Conservation (phyloP, 441 rosid species). For the Eruca vesicaria region DNA sequence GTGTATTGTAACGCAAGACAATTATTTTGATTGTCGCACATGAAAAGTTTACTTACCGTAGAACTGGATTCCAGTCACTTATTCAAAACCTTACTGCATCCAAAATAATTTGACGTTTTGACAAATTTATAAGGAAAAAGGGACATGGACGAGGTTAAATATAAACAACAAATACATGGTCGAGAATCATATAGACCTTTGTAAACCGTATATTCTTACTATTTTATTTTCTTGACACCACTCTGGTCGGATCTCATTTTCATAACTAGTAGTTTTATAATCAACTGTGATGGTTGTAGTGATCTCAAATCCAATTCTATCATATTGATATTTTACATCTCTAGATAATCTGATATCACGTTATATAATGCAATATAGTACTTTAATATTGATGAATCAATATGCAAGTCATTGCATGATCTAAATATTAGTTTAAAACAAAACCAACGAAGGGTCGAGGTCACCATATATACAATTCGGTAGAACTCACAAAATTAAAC, state of each 20-base stretch:
- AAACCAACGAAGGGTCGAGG: background rate
- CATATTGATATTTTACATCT: background rate
- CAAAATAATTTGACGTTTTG: background rate
- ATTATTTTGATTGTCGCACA: background rate
- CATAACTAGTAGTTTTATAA: background rate
- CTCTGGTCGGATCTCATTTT: background rate
- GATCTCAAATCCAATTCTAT: background rate
- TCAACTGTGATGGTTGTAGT: background rate
- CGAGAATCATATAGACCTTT: background rate
- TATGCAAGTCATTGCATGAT: background rate
- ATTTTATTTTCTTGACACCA: background rate
- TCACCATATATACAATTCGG: constrained; percentile 12
- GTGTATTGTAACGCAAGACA: background rate
- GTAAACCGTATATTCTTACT: background rate
- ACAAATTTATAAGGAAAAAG: background rate
- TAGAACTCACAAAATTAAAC: constrained; percentile 10
- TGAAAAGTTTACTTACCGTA: background rate
- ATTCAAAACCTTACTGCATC: background rate
- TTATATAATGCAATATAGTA: background rate
- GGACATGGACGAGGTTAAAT: background rate
- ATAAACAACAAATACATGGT: background rate
- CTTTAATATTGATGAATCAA: background rate
- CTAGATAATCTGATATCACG: background rate
- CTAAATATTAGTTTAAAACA: background rate
- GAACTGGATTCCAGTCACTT: too few relatives aligned